Evolutionary conservation across 768 basidiomycete species (phyloP).

Genomic region (Lentinula raphanica): DNA sequence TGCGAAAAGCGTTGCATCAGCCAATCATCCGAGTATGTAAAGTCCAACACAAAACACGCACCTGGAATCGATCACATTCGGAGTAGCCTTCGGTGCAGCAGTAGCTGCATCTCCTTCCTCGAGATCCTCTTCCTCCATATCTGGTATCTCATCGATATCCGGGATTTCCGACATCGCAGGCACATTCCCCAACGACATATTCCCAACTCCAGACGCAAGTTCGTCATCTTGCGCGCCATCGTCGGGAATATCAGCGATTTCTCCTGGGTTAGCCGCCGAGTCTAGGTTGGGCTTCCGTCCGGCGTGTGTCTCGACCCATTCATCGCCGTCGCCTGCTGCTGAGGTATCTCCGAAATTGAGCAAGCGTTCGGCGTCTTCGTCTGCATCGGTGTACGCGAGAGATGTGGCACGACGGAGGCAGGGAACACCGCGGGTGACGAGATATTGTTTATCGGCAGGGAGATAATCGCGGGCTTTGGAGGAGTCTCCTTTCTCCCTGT

Average conservation of each 20-base stretch:
- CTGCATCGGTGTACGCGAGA: slow-evolving; percentile 89
- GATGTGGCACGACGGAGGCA: slow-evolving; percentile 92
- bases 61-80: slow-evolving; percentile 44
- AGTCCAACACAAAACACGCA: slow-evolving; percentile 21
- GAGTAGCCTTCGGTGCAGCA: slow-evolving; percentile 47
- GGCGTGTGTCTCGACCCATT: slow-evolving; percentile 99
- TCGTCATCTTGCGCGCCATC: slow-evolving; percentile 51
- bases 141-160: slow-evolving; percentile 95
- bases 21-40: slow-evolving; percentile 4
- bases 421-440: slow-evolving; percentile 93
- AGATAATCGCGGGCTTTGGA: slow-evolving; percentile 86
- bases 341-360: slow-evolving; percentile 74
- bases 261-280: slow-evolving; percentile 52
- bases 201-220: slow-evolving; percentile 38
- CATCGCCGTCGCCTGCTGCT: slow-evolving; percentile 61
- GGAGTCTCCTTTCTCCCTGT: slow-evolving; percentile 89
- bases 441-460: slow-evolving; percentile 94
- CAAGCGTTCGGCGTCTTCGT: slow-evolving; percentile 93
- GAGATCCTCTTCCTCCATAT: slow-evolving; percentile 95
- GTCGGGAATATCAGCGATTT: slow-evolving; percentile 86
- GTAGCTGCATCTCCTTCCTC: slow-evolving; percentile 88
- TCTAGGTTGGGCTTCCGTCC: slow-evolving; percentile 56
- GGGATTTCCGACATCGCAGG: slow-evolving; percentile 57
- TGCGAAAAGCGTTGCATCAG: slow-evolving; percentile 21
- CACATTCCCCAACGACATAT: slow-evolving; percentile 36